phyloP scores from a whole-genome alignment of 495 filamentous ascomycete genomes.

The Terfezia boudieri region DNA sequence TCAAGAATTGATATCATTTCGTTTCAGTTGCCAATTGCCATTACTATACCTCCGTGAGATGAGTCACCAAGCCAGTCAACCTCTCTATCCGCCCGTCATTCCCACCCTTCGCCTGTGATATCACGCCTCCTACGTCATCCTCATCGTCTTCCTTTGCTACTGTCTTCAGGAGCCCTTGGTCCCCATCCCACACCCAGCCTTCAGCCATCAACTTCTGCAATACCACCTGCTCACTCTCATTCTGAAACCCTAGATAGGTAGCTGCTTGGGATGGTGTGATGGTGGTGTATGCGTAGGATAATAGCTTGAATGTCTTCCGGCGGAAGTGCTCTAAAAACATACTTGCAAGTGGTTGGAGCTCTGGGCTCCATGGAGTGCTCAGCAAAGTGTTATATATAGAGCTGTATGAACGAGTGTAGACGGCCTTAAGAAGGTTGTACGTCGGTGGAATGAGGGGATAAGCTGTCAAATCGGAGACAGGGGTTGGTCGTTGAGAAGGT shows the following conservation, averaged over 20 bases:
- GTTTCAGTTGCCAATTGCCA: neutral
- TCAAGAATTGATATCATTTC: too few relatives aligned
- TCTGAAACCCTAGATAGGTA: slow-evolving; percentile 26
- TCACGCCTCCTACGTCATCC: neutral
- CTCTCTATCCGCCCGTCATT: slow-evolving; percentile 14
- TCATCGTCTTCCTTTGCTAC: slow-evolving; percentile 14
- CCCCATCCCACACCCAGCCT: slow-evolving; percentile 29
- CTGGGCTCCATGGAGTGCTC: slow-evolving; percentile 25
- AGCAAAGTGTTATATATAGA: slow-evolving; percentile 25
- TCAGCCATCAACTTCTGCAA: slow-evolving; percentile 23
- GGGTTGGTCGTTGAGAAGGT: slow-evolving; percentile 2
- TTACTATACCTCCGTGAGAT: slow-evolving; percentile 13
- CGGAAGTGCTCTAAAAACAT: slow-evolving; percentile 25
- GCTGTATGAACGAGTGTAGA: slow-evolving; percentile 28
- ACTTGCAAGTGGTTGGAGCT: slow-evolving; percentile 21
- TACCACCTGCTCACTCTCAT: slow-evolving; percentile 15
- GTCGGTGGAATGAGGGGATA: slow-evolving; percentile 24
- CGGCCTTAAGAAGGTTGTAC: slow-evolving; percentile 25
- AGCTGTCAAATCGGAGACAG: neutral
- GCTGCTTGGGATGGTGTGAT: slow-evolving; percentile 27
- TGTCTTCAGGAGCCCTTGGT: slow-evolving; percentile 22
- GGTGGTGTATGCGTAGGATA: slow-evolving; percentile 28
- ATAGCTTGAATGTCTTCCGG: slow-evolving; percentile 26
- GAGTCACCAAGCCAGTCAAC: slow-evolving; percentile 15
- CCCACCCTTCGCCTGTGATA: slow-evolving; percentile 13